These are phyloP conservation scores for Coemansia sp. DNA, from an alignment of 192 early-diverging fungal genomes.

Conservation along the genomic window DNA sequence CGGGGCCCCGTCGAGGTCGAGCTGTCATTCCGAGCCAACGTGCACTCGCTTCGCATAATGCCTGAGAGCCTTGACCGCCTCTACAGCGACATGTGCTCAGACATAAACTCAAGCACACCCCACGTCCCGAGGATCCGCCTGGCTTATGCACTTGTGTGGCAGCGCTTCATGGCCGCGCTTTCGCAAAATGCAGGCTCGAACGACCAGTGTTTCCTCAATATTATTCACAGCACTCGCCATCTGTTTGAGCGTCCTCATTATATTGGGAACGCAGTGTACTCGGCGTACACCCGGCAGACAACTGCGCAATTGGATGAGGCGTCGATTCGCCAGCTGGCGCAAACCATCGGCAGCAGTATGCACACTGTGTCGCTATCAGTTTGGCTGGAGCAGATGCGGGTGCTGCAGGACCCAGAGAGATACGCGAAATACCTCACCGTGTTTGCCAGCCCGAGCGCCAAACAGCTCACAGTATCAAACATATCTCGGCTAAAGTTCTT, in stretches of 20 bases:
- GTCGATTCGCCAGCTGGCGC: slow-evolving; percentile 9
- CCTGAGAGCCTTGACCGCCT: slow-evolving; percentile 13
- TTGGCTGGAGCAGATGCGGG: slow-evolving; percentile 23
- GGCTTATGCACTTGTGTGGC: slow-evolving; percentile 44
- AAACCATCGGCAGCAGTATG: slow-evolving; percentile 17
- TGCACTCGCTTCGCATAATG: slow-evolving; percentile 21
- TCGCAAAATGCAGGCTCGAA: too few species aligned
- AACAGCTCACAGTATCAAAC: slow-evolving; percentile 39
- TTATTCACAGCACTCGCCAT: slow-evolving; percentile 24
- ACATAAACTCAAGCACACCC: neutral
- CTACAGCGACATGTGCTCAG: neutral
- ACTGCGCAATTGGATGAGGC: neutral
- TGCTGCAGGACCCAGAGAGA: slow-evolving; percentile 16
- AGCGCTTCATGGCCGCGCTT: slow-evolving; percentile 25
- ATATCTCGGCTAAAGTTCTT: slow-evolving; percentile 28
- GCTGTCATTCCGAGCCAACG: slow-evolving; percentile 14
- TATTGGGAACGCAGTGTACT: slow-evolving; percentile 39
- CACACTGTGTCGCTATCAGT: slow-evolving; percentile 10
- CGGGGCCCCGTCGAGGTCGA: slow-evolving; percentile 18
- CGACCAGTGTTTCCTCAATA: slow-evolving; percentile 16
- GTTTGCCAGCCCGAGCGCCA: slow-evolving; percentile 26
- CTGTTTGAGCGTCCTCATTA: slow-evolving; percentile 23
- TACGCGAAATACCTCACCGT: slow-evolving; percentile 33
- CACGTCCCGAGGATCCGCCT: slow-evolving; percentile 25
- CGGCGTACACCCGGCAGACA: slow-evolving; percentile 25